Base-by-base conservation (phyloP, 768 basidiomycete species). In the Podaxis rugospora region DNA sequence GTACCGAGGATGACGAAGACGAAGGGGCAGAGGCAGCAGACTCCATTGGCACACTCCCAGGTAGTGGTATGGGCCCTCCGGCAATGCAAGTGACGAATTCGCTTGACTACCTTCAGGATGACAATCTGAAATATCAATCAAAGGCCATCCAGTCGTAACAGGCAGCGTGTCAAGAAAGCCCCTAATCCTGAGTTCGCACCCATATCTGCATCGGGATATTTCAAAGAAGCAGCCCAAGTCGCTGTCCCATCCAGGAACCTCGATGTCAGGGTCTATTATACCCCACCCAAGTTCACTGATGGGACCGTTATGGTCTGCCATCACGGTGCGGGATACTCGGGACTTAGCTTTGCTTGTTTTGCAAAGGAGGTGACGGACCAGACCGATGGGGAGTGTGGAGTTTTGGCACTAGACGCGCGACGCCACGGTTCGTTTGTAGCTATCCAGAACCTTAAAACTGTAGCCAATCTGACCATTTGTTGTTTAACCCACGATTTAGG, bases 251-350 rank as follows among this genome's bases (percentile, higher is more conserved):
- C 76, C 11, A 77, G 86, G 5, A 77, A 77, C 18, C 83, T 93
- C 4, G 86, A 89, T 51, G 83, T 86, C 66, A 81, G 95, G 32
- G 88, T 86, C 9, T 97, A 98, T 73, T 91, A 95, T 70, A 90
- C 92, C 0, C 83, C 89, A 1, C 85, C 94, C 1, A 78, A 78
- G 51, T 71, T 74, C 32, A 65, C 75, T 18, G 76, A 79, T 55
- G 81, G 79, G 37, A 87, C 89, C 0, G 85, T 96, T 2, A 83
- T 98, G 70, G 81, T 98, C 4, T 95, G 92, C 74, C 95, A 97
- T 67, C 96, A 99, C 66, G 97, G 97, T 1, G 96, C 93, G 0
- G 97, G 97, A 13, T 93, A 93, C 69, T 88, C 89, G 0, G 97
- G 86, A 0, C 77, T 98, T 63, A 92, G 85, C 64, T 99, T 96